Evolutionary conservation across 1,139 yeast species (phyloP).

Genomic region (Saccharomyces hybrid): DNA sequence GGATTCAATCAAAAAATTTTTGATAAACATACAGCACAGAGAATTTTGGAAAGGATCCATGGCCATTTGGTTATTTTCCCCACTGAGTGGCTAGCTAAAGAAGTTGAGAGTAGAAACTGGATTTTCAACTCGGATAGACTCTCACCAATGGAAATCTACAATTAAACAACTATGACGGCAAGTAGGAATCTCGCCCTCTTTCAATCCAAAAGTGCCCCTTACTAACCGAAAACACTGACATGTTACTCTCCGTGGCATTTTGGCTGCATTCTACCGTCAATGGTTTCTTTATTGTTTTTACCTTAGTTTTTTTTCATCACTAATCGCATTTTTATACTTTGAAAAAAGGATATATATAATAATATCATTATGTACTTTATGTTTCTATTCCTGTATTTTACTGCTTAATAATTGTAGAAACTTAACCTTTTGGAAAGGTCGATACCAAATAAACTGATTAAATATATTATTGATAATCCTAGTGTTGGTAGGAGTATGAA

Average conservation of each 20-base stretch:
- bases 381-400: background rate
- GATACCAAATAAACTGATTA: slow-evolving; percentile 55
- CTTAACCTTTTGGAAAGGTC: slow-evolving; percentile 34
- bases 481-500: slow-evolving; percentile 51
- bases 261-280: background rate
- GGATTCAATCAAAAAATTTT: slow-evolving; percentile 45
- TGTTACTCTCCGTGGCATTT: too few relatives aligned
- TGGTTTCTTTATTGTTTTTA: background rate
- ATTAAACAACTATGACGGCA: slow-evolving; percentile 33
- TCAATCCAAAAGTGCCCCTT: too few relatives aligned
- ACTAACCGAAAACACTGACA: too few relatives aligned
- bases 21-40: slow-evolving; percentile 70
- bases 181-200: background rate
- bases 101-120: slow-evolving; percentile 89
- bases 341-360: background rate
- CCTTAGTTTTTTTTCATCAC: background rate
- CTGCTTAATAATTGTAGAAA: slow-evolving; percentile 15
- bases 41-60: slow-evolving; percentile 62
- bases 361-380: background rate
- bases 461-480: slow-evolving; percentile 47
- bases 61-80: slow-evolving; percentile 92
- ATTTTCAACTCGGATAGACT: slow-evolving; percentile 87
- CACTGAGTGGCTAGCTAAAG: slow-evolving; percentile 80
- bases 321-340: slow-evolving; percentile 1
- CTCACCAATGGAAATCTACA: slow-evolving; percentile 93